These are phyloP conservation scores for Epichloe sylvatica DNA, from an alignment of 2,329 filamentous ascomycete genomes.

Conservation along the genomic window DNA sequence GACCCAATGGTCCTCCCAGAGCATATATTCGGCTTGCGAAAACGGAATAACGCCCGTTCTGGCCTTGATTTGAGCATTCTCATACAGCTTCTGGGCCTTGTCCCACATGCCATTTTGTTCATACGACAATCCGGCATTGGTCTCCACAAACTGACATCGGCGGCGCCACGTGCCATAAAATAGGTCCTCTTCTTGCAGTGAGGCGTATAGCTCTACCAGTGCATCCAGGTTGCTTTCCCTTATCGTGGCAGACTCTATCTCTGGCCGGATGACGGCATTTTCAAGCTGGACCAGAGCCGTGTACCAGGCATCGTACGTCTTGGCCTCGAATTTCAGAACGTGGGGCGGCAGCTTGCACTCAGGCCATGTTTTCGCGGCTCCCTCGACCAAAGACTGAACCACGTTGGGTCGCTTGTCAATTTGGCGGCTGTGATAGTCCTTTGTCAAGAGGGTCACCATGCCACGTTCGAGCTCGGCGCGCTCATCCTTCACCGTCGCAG, in stretches of 20 bases:
- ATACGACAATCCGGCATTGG: constrained; percentile 90
- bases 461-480: constrained; percentile 81
- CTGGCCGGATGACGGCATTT: constrained; percentile 69
- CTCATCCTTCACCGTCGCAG: constrained; percentile 73
- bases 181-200: constrained; percentile 84
- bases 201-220: constrained; percentile 81
- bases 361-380: constrained; percentile 69
- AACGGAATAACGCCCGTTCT: constrained; percentile 92
- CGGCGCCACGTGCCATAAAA: constrained; percentile 97
- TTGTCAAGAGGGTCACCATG: constrained; percentile 78
- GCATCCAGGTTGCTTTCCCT: constrained; percentile 93
- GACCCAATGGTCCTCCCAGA: constrained; percentile 99
- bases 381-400: constrained; percentile 80
- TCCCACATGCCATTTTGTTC: constrained; percentile 99
- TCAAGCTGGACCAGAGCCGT: constrained; percentile 85
- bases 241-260: constrained; percentile 69
- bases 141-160: constrained; percentile 91
- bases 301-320: constrained; percentile 95
- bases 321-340: constrained; percentile 86
- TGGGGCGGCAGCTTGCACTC: constrained; percentile 89
- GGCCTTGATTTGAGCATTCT: constrained; percentile 92
- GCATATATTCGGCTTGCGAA: constrained; percentile 91
- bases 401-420: constrained; percentile 93
- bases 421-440: constrained; percentile 89
- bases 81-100: constrained; percentile 93